Base-by-base conservation (phyloP, 2,329 filamentous ascomycete species). In the Stachybotrys elegans region DNA sequence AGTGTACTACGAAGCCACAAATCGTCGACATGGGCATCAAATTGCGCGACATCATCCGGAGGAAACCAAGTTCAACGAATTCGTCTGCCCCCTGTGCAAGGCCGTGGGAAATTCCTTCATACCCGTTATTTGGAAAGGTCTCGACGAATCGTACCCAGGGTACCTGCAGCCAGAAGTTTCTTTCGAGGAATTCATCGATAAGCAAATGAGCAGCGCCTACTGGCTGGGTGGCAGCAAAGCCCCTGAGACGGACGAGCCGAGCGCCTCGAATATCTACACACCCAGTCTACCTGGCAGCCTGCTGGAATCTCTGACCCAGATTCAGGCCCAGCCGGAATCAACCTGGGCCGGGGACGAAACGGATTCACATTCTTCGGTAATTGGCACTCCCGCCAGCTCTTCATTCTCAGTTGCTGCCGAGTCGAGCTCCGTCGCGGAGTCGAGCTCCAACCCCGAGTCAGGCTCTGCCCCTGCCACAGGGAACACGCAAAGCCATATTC, bases 61-160 rank as follows among this genome's bases (percentile, higher is more conserved):
- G 61, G 78, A 84, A 44, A 76, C 88, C 2, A 73, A 78, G 17
- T 73, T 79, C 35, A 86, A 94, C 50, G 93, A 98, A 57, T 98
- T 98, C 62, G 87, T 97, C 43, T 98, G 93, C 55, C 93, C 93
- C 2, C 74, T 98, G 1, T 98, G 93, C 71, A 98, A 98, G 66
- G 94, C 93, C 4, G 75, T 98, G 1, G 93, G 93, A 3, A 98
- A 98, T 60, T 81, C 88, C 0, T 98, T 98, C 67, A 65, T 98
- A 29, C 94, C 94, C 0, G 89, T 98, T 49, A 83, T 95, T 29
- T 98, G 93, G 93, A 94, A 91, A 61, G 87, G 87, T 21, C 85
- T 94, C 57, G 88, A 94, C 54, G 88, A 95, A 59, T 80, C 83
- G 2, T 89, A 91, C 49, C 83, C 88, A 1, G 84, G 87, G 4